phyloP scores from a whole-genome alignment of 1,284 basidiomycete genomes.

The Sanghuangporus baumii region DNA sequence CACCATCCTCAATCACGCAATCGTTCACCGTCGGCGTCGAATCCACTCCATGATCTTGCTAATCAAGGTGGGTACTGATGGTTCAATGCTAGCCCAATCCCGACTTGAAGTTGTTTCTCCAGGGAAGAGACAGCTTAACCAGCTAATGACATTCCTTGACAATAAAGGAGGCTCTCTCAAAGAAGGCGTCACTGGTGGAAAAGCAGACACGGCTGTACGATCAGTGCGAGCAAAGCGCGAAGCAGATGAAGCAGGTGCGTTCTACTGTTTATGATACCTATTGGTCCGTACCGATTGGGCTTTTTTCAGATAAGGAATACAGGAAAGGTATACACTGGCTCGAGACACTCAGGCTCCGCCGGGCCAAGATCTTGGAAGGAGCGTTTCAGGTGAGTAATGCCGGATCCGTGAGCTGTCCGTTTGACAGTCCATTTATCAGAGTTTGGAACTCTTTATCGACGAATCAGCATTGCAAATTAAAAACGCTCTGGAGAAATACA shows the following conservation, averaged over 20 bases:
- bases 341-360: constrained; percentile 83
- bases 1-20: constrained; percentile 48
- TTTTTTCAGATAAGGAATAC: constrained; percentile 80
- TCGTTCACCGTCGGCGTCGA: constrained; percentile 65
- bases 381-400: constrained; percentile 56
- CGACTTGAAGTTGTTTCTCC: neutral
- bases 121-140: constrained; percentile 76
- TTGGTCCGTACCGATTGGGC: neutral
- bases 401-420: constrained; percentile 14
- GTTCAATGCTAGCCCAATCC: neutral
- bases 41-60: constrained; percentile 69
- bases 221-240: constrained; percentile 82
- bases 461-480: constrained; percentile 70
- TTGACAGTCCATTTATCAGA: constrained; percentile 31
- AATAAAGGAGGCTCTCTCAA: constrained; percentile 53
- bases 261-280: neutral
- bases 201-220: constrained; percentile 62
- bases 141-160: constrained; percentile 72
- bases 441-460: constrained; percentile 72
- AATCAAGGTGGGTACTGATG: constrained; percentile 51
- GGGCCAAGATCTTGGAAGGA: constrained; percentile 78
- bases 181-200: constrained; percentile 47
- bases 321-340: constrained; percentile 88
- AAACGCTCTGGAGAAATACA: constrained; percentile 61
- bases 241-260: constrained; percentile 83